Percentiles rank a stretch among this genome's conserved stretches.
Evolutionary conservation across 78 protist genomes (phyloP).

Genomic region (Dictyostelium purpureum): DNA sequence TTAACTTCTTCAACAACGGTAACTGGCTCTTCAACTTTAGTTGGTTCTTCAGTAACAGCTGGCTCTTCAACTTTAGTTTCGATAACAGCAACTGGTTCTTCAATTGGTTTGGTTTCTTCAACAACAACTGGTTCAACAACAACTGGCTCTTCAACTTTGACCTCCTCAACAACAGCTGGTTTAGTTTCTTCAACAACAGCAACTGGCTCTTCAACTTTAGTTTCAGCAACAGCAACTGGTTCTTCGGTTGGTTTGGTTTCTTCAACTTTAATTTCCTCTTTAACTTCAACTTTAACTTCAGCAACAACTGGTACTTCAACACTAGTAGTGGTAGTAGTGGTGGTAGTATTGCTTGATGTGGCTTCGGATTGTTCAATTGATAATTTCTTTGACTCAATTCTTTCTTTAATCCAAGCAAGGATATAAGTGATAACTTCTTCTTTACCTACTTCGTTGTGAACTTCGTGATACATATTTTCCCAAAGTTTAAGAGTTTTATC

Average conservation of each 20-base stretch:
- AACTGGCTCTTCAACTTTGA: background rate
- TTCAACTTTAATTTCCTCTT: background rate
- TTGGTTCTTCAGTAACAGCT: constrained; percentile 1
- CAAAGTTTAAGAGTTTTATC: constrained; percentile 68
- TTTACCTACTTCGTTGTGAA: constrained; percentile 45
- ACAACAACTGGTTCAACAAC: background rate
- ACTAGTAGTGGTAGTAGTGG: background rate
- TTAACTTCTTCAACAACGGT: constrained; percentile 8
- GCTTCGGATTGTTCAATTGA: background rate
- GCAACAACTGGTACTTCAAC: background rate
- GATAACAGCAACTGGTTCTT: background rate
- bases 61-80: background rate
- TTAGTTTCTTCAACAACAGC: constrained; percentile 22
- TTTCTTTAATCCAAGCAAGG: constrained; percentile 40
- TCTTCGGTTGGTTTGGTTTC: constrained; percentile 16
- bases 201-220: constrained; percentile 9
- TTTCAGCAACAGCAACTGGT: background rate
- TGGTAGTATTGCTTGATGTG: background rate
- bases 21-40: constrained; percentile 2
- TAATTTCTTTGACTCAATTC: background rate
- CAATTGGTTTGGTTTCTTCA: constrained; percentile 22
- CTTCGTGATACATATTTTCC: constrained; percentile 69
- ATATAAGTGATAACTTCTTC: constrained; percentile 28
- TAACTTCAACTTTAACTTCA: background rate
- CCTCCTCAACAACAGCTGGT: background rate